phyloP scores from a whole-genome alignment of 371 early-diverging fungal species.

The Lichtheimia ramosa region DNA sequence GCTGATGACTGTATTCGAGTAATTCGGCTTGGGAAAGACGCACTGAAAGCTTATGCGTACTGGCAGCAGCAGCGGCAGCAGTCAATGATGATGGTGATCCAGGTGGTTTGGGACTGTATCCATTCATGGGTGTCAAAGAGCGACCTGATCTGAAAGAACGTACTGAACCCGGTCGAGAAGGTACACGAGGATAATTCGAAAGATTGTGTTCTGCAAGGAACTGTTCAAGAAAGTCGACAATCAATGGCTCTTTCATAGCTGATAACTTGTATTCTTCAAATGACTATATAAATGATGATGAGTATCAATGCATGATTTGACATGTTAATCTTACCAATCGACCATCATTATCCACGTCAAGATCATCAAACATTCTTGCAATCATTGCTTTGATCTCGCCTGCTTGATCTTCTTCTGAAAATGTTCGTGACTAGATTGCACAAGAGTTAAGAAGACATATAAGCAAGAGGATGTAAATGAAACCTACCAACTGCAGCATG shows the following conservation, averaged over 20 bases:
- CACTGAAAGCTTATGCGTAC: conserved; percentile 21
- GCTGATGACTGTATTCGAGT: conserved; percentile 36
- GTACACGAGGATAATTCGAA: conserved; percentile 38
- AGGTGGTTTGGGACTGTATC: conserved; percentile 10
- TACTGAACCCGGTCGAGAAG: conserved; percentile 49
- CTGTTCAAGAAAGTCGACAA: conserved; percentile 78
- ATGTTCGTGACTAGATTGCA: conserved; percentile 50
- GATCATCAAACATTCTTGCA: conserved; percentile 73
- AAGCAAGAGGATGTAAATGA: not conserved
- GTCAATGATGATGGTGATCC: conserved; percentile 17
- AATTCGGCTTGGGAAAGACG: conserved; percentile 43
- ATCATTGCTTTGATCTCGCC: conserved; percentile 67
- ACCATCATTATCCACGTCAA: conserved; percentile 84
- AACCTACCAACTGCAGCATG: conserved; percentile 71
- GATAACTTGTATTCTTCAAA: conserved; percentile 80
- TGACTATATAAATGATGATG: conserved; percentile 41
- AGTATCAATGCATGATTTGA: too few species aligned
- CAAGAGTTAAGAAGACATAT: not conserved
- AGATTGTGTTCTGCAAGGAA: conserved; percentile 62
- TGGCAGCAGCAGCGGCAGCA: not conserved
- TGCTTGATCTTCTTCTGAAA: conserved; percentile 73
- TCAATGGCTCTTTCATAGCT: conserved; percentile 83
- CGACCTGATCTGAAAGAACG: conserved; percentile 33
- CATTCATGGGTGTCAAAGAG: conserved; percentile 19
- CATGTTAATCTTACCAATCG: conserved; percentile 51